Evolutionary conservation across 495 filamentous ascomycete genomes (phyloP), one percentile per base, ranked within the genome.

Genomic region (Daldinia concentrica): DNA sequence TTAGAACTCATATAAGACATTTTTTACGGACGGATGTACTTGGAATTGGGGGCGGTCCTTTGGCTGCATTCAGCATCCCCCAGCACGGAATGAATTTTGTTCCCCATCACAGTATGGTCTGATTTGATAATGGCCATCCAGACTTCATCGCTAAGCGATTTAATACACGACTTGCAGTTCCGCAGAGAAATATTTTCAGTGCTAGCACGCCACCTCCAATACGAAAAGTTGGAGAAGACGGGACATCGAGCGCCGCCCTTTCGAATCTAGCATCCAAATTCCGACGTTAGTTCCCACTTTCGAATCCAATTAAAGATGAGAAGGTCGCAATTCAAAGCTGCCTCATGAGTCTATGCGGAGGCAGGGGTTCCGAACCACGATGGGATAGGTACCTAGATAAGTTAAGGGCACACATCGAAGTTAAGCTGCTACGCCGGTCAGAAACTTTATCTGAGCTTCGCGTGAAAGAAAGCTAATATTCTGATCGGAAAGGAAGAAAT

Each of bases 361-460:
- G 65, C 14, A 48, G n/a, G 51, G 51, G 55, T 37, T 69, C 70
- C 70, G 70, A 14, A 22, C 41, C 19, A 62, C 7, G 19, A 65
- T 62, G 37, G 57, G 65, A 68, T 65, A 36, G 32, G 32, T 34
- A 27, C 26, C 26, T 27, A 27, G 58, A 32, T 22, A 45, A 4
- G 43, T 29, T 39, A 51, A 7, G 29, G 7, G 27, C 17, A 52
- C 70, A 43, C 70, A 68, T 62, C 58, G 55, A 60, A 65, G 61
- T 73, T 73, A 6, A 34, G 65, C 14, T 64, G 70, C 57, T 50
- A 73, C 65, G 37, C 65, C 59, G 65, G 65, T 29, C 32, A 7
- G 6, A 34, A 71, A 72, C 59, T 64, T 68, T 72, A 72, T 72
- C 64, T 32, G 60, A 72, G 48, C 60, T 36, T 60, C 58, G 11